Evolutionary conservation across 2,329 filamentous ascomycete species (phyloP).

Genomic region (Ramularia endophylla): DNA sequence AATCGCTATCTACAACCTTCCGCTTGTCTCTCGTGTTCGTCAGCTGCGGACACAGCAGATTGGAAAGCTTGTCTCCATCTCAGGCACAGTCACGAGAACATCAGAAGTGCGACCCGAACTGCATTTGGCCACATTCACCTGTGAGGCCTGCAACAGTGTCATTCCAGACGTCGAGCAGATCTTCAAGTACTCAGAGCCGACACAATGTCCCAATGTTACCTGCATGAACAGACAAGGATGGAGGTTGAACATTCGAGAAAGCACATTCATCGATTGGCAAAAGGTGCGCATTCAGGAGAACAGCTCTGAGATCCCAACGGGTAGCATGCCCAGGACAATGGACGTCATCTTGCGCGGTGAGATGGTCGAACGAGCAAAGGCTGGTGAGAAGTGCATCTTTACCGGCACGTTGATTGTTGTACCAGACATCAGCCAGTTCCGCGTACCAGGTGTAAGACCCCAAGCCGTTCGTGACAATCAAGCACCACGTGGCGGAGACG

Average conservation of each 20-base stretch:
- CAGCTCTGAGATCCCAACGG: slow-evolving; percentile 94
- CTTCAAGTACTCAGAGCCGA: slow-evolving; percentile 94
- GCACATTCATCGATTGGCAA: slow-evolving; percentile 98
- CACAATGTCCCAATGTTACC: slow-evolving; percentile 81
- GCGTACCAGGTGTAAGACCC: slow-evolving; percentile 76
- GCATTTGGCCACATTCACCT: slow-evolving; percentile 85
- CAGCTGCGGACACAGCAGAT: slow-evolving; percentile 84
- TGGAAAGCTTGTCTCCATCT: slow-evolving; percentile 89
- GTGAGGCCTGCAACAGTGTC: slow-evolving; percentile 77
- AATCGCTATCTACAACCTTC: slow-evolving; percentile 87
- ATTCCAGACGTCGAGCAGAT: slow-evolving; percentile 93
- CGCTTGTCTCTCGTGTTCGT: slow-evolving; percentile 77
- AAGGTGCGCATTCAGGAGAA: slow-evolving; percentile 98
- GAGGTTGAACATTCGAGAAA: slow-evolving; percentile 94
- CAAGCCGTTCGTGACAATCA: slow-evolving; percentile 81
- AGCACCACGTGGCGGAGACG: slow-evolving; percentile 62
- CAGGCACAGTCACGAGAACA: slow-evolving; percentile 91
- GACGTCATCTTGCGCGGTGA: slow-evolving; percentile 94
- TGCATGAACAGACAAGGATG: slow-evolving; percentile 90
- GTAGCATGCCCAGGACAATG: slow-evolving; percentile 97
- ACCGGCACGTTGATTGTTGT: slow-evolving; percentile 95
- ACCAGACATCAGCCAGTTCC: slow-evolving; percentile 90
- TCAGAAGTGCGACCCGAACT: slow-evolving; percentile 95
- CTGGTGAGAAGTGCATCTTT: slow-evolving; percentile 97
- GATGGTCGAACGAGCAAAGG: slow-evolving; percentile 95